Percentiles rank a stretch among this genome's conserved stretches.
These are phyloP conservation scores for Claviceps africana DNA, from an alignment of 2,329 filamentous ascomycete species.

Conservation along the genomic window DNA sequence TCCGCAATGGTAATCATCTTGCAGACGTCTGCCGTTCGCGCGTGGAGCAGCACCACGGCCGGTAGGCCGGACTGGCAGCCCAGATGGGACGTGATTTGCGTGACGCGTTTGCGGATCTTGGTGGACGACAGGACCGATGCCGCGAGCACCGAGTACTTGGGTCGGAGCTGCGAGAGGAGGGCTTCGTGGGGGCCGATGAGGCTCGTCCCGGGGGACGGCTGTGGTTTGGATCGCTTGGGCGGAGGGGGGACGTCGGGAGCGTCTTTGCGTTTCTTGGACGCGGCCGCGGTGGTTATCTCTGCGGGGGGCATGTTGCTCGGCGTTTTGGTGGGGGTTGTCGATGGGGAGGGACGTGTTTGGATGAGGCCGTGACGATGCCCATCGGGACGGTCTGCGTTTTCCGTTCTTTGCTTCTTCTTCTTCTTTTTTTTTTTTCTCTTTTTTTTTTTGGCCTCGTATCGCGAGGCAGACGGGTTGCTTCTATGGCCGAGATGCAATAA, in stretches of 20 bases:
- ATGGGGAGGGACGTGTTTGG: not conserved
- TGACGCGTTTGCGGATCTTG: conserved; percentile 42
- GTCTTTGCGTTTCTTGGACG: not conserved
- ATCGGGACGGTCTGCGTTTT: not conserved
- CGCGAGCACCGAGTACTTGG: conserved; percentile 35
- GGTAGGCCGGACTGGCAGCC: conserved; percentile 10
- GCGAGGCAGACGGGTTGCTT: not conserved
- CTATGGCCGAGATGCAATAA: not conserved
- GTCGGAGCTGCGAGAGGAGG: conserved; percentile 28
- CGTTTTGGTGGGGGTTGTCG: not conserved
- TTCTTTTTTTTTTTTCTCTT: no score
- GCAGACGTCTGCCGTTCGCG: conserved; percentile 35
- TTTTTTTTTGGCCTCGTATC: not conserved
- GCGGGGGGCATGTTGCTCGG: not conserved
- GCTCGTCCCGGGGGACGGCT: conserved; percentile 6
- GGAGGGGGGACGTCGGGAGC: not conserved
- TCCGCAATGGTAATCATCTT: conserved; percentile 59
- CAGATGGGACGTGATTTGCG: conserved; percentile 30
- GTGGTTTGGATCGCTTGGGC: conserved; percentile 3
- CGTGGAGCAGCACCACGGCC: conserved; percentile 34
- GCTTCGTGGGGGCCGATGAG: conserved; percentile 26
- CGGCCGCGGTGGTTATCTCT: not conserved
- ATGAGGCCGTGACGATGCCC: not conserved
- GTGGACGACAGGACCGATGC: conserved; percentile 46
- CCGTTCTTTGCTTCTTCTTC: no score